phyloP scores from a whole-genome alignment of 805 yeast genomes.

The Limtongia smithiae region DNA sequence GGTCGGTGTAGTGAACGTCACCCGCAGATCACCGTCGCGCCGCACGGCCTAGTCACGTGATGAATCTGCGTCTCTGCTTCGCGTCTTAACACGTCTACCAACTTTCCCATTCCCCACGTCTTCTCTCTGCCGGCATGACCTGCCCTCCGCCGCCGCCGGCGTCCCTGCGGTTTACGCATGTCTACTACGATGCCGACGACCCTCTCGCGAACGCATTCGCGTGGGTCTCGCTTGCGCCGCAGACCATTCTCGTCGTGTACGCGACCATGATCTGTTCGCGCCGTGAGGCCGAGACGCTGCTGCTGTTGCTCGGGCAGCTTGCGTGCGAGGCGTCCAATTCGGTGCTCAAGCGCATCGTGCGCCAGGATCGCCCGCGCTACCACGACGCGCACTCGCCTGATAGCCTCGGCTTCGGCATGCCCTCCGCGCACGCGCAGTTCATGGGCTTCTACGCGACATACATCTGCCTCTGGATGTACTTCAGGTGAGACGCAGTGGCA shows the following conservation, averaged over 20 bases:
- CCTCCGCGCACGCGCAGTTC: conserved; percentile 94
- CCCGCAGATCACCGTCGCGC: too few species aligned
- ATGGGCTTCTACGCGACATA: conserved; percentile 70
- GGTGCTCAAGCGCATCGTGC: conserved; percentile 57
- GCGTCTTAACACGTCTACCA: too few species aligned
- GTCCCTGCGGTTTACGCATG: conserved; percentile 75
- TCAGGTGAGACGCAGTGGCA: conserved; percentile 16
- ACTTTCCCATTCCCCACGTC: background rate
- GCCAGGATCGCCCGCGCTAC: conserved; percentile 65
- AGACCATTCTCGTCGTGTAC: conserved; percentile 70
- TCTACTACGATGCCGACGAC: conserved; percentile 70
- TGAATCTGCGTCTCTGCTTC: too few species aligned
- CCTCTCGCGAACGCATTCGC: conserved; percentile 59
- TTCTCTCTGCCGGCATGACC: conserved; percentile 1
- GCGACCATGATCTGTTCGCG: conserved; percentile 78
- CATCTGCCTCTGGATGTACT: conserved; percentile 36
- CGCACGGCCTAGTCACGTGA: background rate
- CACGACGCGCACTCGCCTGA: background rate
- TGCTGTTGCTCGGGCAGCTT: conserved; percentile 83
- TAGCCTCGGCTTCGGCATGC: conserved; percentile 84
- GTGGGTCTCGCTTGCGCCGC: conserved; percentile 75
- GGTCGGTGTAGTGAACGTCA: too few species aligned
- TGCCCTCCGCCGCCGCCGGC: conserved; percentile 13
- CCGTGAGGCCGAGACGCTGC: conserved; percentile 79
- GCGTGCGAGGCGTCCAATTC: conserved; percentile 70